phyloP scores from a whole-genome alignment of 805 yeast species.

The Suhomyces canberraensis region DNA sequence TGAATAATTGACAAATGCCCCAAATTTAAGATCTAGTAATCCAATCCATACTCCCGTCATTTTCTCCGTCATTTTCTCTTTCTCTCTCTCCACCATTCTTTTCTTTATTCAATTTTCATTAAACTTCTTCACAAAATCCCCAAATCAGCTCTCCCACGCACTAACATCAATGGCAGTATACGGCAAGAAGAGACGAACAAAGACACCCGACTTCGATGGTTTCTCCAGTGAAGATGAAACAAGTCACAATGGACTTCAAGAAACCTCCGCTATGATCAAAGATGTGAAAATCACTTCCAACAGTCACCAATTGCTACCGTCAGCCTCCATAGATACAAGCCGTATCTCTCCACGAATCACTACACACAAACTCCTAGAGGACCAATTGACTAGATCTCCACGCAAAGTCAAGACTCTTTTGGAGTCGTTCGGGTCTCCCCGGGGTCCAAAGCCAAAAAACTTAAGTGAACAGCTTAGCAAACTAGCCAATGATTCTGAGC shows the following conservation, averaged over 20 bases:
- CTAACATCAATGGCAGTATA: constrained; percentile 15
- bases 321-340: background rate
- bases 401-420: constrained; percentile 7
- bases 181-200: constrained; percentile 9
- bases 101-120: too few relatives aligned
- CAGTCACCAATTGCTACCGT: constrained; percentile 5
- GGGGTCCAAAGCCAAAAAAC: background rate
- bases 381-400: constrained; percentile 18
- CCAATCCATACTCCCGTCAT: too few relatives aligned
- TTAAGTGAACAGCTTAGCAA: background rate
- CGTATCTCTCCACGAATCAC: constrained; percentile 1
- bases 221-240: constrained; percentile 17
- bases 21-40: too few relatives aligned
- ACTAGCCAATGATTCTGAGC: background rate
- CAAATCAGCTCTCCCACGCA: too few relatives aligned
- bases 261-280: background rate
- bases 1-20: too few relatives aligned
- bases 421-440: constrained; percentile 1
- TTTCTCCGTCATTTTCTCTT: too few relatives aligned
- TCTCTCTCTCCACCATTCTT: too few relatives aligned
- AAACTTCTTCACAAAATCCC: too few relatives aligned
- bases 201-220: constrained; percentile 7
- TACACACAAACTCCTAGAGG: background rate
- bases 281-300: constrained; percentile 2
- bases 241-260: background rate